Evolutionary conservation across 2,329 filamentous ascomycete genomes (phyloP), one percentile per base, ranked within the genome.

Genomic region (Chaetothyriales sp.): DNA sequence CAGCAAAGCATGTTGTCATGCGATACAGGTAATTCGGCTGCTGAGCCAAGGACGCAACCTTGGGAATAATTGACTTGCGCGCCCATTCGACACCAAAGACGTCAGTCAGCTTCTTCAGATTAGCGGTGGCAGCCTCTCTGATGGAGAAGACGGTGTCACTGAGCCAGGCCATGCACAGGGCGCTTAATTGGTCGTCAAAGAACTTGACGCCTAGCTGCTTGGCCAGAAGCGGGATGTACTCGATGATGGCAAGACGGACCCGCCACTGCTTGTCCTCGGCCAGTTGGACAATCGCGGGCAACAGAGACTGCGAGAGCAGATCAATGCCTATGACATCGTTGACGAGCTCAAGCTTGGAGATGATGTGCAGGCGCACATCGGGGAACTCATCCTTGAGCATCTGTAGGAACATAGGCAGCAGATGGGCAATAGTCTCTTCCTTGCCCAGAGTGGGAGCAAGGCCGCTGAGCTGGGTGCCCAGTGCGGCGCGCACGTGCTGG

Each of bases 381-480:
- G 92, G 92, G 68, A 95, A 96, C 65, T 98, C 92, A 63, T 98
- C 92, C 77, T 96, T 98, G 62, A 98, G 81, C 92, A 98, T 98
- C 68, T 94, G 86, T 49, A 98, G 77, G 70, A 98, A 96, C 90
- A 98, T 98, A 49, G 92, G 92, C 44, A 98, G 79, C 44, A 98
- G 80, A 66, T 98, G 92, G 60, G 92, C 84, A 59, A 95, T 96
- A 26, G 92, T 98, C 85, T 96, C 90, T 70, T 98, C 86, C 72
- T 96, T 96, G 70, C 92, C 92, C 59, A 98, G 79, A 59, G 98
- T 95, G 5, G 92, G 92, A 44, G 92, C 92, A 60, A 98, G 79
- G 42, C 92, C 92, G 65, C 89, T 95, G 66, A 98, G 95, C 67
- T 98, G 89, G 52, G 87, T 96, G 60, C 90, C 92, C 55, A 98